Evolutionary conservation across 345 rosid species (phyloP).

Genomic region (Eucalyptus erythrocorys): DNA sequence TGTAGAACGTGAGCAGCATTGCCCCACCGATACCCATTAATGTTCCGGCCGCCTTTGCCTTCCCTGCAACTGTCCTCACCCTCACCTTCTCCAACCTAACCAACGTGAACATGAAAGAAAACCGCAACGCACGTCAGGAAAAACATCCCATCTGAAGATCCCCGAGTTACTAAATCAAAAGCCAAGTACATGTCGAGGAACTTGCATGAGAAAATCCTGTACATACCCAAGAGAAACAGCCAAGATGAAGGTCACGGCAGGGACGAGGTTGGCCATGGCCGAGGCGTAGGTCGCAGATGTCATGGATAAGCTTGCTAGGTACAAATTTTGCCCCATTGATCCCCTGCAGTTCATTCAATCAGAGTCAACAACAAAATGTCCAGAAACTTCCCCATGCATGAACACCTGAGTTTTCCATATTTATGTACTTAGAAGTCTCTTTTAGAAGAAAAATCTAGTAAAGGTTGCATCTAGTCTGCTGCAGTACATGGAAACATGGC

Average conservation of each 20-base stretch:
- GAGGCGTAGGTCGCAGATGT: neutral
- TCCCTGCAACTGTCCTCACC: slow-evolving; percentile 36
- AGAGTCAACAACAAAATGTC: neutral
- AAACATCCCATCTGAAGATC: neutral
- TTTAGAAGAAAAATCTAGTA: neutral
- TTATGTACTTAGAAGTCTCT: neutral
- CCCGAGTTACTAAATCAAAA: neutral
- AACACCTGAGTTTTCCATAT: neutral
- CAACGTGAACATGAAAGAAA: neutral
- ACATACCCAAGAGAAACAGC: neutral
- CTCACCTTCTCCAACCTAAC: slow-evolving; percentile 59
- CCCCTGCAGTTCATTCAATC: neutral
- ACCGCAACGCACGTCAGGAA: neutral
- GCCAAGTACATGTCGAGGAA: neutral
- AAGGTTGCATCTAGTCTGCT: neutral
- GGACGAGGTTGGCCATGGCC: neutral
- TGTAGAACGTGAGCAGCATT: slow-evolving; percentile 85
- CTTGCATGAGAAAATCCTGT: neutral
- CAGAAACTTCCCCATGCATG: neutral
- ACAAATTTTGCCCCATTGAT: neutral
- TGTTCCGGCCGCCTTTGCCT: slow-evolving; percentile 71
- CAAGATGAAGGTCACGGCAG: neutral
- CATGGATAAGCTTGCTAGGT: neutral
- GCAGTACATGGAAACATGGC: neutral
- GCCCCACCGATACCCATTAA: slow-evolving; percentile 65